Percentiles rank a stretch among this genome's conserved stretches.
Conservation (phyloP, 1,284 basidiomycete genomes). For the Lentinula novae-zelandiae region DNA sequence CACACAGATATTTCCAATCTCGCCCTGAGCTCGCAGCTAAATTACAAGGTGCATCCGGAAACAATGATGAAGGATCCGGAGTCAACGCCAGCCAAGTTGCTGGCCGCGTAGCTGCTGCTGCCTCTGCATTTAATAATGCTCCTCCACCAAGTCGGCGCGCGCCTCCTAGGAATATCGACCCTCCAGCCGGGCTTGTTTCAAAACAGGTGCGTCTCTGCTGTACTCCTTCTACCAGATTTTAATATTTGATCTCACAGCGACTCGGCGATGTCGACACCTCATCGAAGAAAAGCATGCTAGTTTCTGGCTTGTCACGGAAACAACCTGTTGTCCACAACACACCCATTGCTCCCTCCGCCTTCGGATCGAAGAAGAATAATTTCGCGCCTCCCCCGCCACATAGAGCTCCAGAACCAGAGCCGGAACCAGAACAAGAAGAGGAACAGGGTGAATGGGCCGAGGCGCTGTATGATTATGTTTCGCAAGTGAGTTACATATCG, state of each 20-base stretch:
- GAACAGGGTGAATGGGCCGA: constrained; percentile 72
- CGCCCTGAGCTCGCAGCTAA: constrained; percentile 60
- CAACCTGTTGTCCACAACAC: constrained; percentile 29
- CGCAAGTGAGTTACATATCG: constrained; percentile 41
- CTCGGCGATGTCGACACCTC: constrained; percentile 58
- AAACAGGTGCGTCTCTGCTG: constrained; percentile 23
- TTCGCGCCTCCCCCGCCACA: constrained; percentile 55
- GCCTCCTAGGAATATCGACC: constrained; percentile 1
- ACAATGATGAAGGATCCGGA: constrained; percentile 18
- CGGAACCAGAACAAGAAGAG: constrained; percentile 31
- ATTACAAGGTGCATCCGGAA: constrained; percentile 12
- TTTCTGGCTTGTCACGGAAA: constrained; percentile 45
- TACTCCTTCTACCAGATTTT: neutral
- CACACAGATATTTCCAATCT: constrained; percentile 66
- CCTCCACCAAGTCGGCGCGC: constrained; percentile 8
- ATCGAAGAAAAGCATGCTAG: constrained; percentile 47
- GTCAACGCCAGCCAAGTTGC: constrained; percentile 24
- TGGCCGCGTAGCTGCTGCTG: constrained; percentile 49
- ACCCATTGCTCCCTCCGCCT: constrained; percentile 44
- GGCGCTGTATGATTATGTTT: constrained; percentile 70
- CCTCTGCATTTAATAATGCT: constrained; percentile 31
- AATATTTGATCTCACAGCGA: constrained; percentile 34
- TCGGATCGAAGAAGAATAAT: constrained; percentile 36
- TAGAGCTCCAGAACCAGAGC: constrained; percentile 24
- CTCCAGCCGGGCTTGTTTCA: constrained; percentile 19